phyloP scores from a whole-genome alignment of 2,329 filamentous ascomycete genomes.

The Cladosporium sp. region DNA sequence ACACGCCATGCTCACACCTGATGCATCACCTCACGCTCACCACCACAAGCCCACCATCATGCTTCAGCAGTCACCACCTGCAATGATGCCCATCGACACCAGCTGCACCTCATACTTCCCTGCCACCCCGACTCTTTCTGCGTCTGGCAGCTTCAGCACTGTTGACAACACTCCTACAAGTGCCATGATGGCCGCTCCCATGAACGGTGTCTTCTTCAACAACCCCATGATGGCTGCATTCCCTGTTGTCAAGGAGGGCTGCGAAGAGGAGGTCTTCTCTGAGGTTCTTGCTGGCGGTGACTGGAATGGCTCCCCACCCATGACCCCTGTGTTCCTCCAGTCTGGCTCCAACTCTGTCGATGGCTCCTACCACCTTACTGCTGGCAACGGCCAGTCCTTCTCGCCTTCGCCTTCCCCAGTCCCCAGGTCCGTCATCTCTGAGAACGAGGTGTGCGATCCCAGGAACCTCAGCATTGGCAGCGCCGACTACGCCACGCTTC shows the following conservation, averaged over 20 bases:
- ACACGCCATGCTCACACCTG: conserved; percentile 65
- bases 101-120: conserved; percentile 72
- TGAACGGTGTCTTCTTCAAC: conserved; percentile 54
- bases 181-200: conserved; percentile 75
- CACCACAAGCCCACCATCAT: conserved; percentile 72
- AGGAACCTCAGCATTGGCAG: conserved; percentile 75
- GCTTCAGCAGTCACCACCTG: conserved; percentile 53
- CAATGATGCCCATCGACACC: conserved; percentile 63
- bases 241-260: conserved; percentile 65
- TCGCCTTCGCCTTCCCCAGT: conserved; percentile 83
- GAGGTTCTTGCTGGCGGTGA: conserved; percentile 71
- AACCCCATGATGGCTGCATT: conserved; percentile 41
- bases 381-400: conserved; percentile 62
- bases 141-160: conserved; percentile 76
- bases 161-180: conserved; percentile 78
- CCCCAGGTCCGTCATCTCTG: conserved; percentile 63
- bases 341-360: conserved; percentile 54
- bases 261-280: conserved; percentile 65
- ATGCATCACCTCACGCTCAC: conserved; percentile 69
- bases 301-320: conserved; percentile 77
- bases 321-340: conserved; percentile 77
- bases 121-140: conserved; percentile 81
- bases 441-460: conserved; percentile 77
- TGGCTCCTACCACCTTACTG: conserved; percentile 67
- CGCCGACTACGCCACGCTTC: conserved; percentile 62